Conservation (phyloP, 495 filamentous ascomycete genomes). For the Neurospora sp. region DNA sequence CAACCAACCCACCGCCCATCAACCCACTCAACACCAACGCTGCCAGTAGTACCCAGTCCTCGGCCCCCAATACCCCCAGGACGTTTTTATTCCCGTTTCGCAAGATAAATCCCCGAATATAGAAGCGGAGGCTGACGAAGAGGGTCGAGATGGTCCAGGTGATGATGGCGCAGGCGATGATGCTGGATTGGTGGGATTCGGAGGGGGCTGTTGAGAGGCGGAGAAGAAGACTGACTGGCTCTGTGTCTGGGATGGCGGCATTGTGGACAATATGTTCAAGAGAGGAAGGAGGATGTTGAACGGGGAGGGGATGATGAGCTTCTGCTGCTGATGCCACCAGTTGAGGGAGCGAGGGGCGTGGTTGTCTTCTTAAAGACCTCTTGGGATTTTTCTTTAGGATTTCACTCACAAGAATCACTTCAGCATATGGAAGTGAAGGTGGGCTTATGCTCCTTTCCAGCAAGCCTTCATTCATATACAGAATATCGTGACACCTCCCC, state of each 20-base stretch:
- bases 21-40: conserved; percentile 13
- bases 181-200: conserved; percentile 11
- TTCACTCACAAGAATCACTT: too few relatives aligned
- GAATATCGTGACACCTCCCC: background rate
- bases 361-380: background rate
- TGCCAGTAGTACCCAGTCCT: conserved; percentile 19
- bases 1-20: conserved; percentile 9
- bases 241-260: background rate
- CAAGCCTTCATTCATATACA: background rate
- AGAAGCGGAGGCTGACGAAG: conserved; percentile 17
- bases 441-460: too few relatives aligned
- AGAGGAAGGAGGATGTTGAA: background rate
- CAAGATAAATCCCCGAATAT: conserved; percentile 10
- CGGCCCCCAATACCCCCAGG: conserved; percentile 3
- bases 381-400: background rate
- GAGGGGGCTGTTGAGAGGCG: background rate
- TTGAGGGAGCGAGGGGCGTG: background rate
- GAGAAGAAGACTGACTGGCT: background rate
- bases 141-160: conserved; percentile 10
- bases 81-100: too few relatives aligned
- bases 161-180: conserved; percentile 16
- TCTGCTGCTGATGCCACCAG: too few relatives aligned
- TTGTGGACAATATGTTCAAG: background rate
- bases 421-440: too few relatives aligned
- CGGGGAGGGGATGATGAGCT: too few relatives aligned